Percentiles rank a stretch among this genome's conserved stretches.
These are phyloP conservation scores for Paecilomyces dactylethromorphus DNA, from an alignment of 2,329 filamentous ascomycete species.

Conservation along the genomic window DNA sequence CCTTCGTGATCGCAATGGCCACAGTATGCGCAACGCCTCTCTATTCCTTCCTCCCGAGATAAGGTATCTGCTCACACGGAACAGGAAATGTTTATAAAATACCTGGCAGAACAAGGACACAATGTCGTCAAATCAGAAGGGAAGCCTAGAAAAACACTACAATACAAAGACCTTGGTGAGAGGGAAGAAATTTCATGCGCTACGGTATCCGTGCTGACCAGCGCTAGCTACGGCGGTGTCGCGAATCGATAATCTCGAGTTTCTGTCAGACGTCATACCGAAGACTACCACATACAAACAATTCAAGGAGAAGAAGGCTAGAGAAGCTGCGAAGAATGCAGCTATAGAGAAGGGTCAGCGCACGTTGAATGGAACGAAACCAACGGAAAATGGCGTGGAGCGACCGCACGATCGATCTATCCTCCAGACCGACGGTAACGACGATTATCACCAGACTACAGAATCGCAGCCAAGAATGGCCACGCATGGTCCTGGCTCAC, in stretches of 20 bases:
- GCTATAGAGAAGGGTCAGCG: constrained; percentile 31
- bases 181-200: neutral
- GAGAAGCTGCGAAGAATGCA: constrained; percentile 24
- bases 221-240: constrained; percentile 70
- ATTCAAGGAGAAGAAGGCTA: constrained; percentile 58
- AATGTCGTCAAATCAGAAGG: constrained; percentile 84
- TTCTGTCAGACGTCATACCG: constrained; percentile 84
- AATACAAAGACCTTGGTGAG: constrained; percentile 87
- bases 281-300: constrained; percentile 76
- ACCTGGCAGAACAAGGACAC: constrained; percentile 77
- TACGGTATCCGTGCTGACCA: neutral
- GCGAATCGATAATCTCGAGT: constrained; percentile 89
- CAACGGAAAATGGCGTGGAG: constrained; percentile 9
- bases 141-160: constrained; percentile 87
- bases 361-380: constrained; percentile 24
- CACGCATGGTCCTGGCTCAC: constrained; percentile 29
- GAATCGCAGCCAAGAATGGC: constrained; percentile 29
- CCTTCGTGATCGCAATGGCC: constrained; percentile 87
- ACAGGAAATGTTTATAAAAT: constrained; percentile 91
- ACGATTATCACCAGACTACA: constrained; percentile 12
- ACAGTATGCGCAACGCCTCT: constrained; percentile 51
- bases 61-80: constrained; percentile 2
- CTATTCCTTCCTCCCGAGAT: neutral
- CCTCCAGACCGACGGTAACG: constrained; percentile 3
- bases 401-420: constrained; percentile 5